phyloP scores from a whole-genome alignment of 2,329 filamentous ascomycete species.

The Aspergillus proliferans region DNA sequence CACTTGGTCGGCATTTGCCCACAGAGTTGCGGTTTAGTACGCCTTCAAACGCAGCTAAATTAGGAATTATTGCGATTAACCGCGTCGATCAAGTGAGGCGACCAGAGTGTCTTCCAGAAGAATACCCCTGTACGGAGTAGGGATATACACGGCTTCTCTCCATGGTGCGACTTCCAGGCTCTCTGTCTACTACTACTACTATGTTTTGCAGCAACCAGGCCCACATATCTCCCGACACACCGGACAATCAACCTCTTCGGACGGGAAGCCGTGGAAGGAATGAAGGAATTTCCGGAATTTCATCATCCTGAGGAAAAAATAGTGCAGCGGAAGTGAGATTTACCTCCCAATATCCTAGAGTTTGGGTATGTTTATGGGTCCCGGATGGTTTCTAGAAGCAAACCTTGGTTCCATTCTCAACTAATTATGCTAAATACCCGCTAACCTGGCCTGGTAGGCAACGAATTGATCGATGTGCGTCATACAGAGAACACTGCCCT shows the following conservation, averaged over 20 bases:
- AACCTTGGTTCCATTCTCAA: neutral
- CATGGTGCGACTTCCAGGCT: neutral
- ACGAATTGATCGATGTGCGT: neutral
- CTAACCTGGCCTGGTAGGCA: neutral
- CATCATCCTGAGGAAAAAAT: neutral
- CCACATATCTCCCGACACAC: slow-evolving; percentile 1
- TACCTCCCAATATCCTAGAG: neutral
- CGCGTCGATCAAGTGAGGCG: neutral
- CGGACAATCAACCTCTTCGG: neutral
- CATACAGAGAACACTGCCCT: neutral
- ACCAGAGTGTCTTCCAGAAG: neutral
- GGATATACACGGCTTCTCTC: neutral
- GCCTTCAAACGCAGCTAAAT: neutral
- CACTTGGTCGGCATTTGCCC: too few species aligned
- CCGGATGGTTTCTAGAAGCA: neutral
- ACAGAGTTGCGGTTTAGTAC: too few species aligned
- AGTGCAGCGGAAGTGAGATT: neutral
- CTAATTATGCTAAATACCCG: neutral
- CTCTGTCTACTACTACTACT: neutral
- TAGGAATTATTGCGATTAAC: neutral
- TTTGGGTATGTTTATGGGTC: neutral
- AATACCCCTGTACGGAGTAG: neutral
- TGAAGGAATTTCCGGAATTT: neutral
- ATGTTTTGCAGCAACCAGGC: slow-evolving; percentile 8
- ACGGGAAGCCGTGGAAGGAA: neutral